Conservation (phyloP, 768 basidiomycete genomes). For the Leccinum subtestaceum region DNA sequence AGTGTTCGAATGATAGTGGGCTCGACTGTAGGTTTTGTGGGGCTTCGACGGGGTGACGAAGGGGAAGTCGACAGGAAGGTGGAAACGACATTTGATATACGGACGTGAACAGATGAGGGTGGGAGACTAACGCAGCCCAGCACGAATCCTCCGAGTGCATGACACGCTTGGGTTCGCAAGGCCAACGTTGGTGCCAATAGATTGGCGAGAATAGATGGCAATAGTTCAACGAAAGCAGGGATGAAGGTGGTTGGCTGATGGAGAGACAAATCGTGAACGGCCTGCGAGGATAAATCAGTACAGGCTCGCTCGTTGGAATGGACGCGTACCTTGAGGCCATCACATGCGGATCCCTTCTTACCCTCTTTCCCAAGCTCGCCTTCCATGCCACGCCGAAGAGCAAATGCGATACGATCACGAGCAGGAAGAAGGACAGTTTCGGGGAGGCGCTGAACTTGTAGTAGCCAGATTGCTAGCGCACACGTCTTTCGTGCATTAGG, state of each 20-base stretch:
- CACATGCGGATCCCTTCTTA: slow-evolving; percentile 78
- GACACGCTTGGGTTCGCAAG: slow-evolving; percentile 71
- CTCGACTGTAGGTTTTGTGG: slow-evolving; percentile 39
- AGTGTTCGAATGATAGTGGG: slow-evolving; percentile 61
- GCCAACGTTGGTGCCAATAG: slow-evolving; percentile 61
- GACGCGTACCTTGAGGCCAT: slow-evolving; percentile 66
- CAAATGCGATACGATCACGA: slow-evolving; percentile 65
- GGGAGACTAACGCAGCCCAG: slow-evolving; percentile 51
- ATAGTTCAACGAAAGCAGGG: slow-evolving; percentile 57
- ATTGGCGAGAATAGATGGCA: slow-evolving; percentile 60
- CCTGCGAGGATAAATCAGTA: slow-evolving; percentile 42
- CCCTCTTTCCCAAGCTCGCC: slow-evolving; percentile 87
- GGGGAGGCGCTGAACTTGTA: slow-evolving; percentile 72
- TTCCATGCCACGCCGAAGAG: slow-evolving; percentile 71
- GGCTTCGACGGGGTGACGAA: slow-evolving; percentile 38
- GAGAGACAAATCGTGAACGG: slow-evolving; percentile 65
- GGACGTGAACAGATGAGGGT: slow-evolving; percentile 45
- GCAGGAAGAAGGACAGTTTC: slow-evolving; percentile 57
- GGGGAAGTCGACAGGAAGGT: slow-evolving; percentile 44
- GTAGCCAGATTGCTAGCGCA: slow-evolving; percentile 69
- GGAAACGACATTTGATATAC: slow-evolving; percentile 49
- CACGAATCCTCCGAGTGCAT: slow-evolving; percentile 71
- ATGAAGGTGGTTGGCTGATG: slow-evolving; percentile 66
- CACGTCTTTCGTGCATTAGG: slow-evolving; percentile 86
- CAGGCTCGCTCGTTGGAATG: slow-evolving; percentile 3